phyloP scores from a whole-genome alignment of 495 filamentous ascomycete species.

The Neurospora intermedia region DNA sequence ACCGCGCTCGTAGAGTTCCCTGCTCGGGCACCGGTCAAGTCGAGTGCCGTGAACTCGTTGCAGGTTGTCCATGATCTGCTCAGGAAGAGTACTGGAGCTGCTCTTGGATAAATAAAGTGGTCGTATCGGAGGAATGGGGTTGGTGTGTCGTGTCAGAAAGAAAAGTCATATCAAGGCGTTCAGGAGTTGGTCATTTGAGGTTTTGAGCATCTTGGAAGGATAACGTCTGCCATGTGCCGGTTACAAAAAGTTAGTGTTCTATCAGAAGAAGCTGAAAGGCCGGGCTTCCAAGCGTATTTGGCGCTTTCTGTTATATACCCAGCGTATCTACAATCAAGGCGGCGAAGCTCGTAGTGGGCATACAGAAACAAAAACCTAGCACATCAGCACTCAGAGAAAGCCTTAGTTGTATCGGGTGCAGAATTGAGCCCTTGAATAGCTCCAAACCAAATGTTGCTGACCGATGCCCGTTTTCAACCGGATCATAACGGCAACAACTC shows the following conservation, averaged over 20 bases:
- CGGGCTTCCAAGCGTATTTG: neutral
- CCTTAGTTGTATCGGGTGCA: neutral
- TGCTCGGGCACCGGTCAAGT: conserved; percentile 33
- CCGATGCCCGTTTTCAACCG: neutral
- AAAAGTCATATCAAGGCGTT: neutral
- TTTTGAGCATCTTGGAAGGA: neutral
- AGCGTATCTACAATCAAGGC: neutral
- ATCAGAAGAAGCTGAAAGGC: neutral
- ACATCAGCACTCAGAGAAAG: neutral
- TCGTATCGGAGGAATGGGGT: neutral
- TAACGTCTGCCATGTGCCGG: neutral
- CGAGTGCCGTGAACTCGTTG: conserved; percentile 46
- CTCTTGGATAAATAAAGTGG: conserved; percentile 16
- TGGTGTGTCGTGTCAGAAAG: neutral
- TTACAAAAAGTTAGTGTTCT: neutral
- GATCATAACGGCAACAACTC: neutral
- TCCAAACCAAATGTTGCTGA: neutral
- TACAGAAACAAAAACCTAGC: neutral
- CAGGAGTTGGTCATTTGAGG: neutral
- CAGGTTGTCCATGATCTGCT: conserved; percentile 49
- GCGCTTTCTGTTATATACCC: neutral
- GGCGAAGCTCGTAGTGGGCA: neutral
- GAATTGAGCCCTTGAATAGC: neutral
- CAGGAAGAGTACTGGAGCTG: conserved; percentile 47
- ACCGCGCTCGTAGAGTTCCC: conserved; percentile 61